Conservation (phyloP, 345 rosid species). For the Anastatica hierochuntica region DNA sequence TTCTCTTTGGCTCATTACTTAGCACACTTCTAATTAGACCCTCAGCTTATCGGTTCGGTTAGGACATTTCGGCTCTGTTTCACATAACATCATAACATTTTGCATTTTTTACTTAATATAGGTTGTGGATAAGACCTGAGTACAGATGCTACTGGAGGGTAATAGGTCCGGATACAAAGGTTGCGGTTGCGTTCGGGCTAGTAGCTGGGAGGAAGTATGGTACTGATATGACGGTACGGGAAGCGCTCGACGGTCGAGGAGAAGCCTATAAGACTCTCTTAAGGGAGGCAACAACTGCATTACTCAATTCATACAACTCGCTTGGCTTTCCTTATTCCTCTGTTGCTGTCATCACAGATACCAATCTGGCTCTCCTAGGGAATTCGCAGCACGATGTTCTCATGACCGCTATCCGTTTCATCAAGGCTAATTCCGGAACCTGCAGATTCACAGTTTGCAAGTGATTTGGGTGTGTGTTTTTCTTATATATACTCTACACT, state of each 20-base stretch:
- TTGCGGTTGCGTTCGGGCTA: constrained; percentile 55
- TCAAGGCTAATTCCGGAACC: constrained; percentile 63
- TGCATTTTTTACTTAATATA: constrained; percentile 9
- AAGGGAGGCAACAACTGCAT: constrained; percentile 73
- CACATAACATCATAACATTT: background rate
- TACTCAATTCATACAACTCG: constrained; percentile 73
- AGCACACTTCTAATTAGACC: too few relatives aligned
- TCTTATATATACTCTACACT: background rate
- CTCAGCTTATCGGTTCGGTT: too few relatives aligned
- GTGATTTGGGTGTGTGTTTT: constrained; percentile 15
- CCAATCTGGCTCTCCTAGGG: constrained; percentile 55
- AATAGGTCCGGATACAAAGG: constrained; percentile 54
- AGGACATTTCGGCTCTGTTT: too few relatives aligned
- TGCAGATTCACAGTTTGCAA: constrained; percentile 62
- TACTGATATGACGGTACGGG: constrained; percentile 45
- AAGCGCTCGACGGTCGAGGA: constrained; percentile 60
- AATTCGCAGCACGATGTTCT: constrained; percentile 39
- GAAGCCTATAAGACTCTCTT: constrained; percentile 67
- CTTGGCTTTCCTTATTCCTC: constrained; percentile 49
- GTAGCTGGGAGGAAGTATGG: constrained; percentile 51
- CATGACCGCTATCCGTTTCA: constrained; percentile 50
- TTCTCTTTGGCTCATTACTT: background rate
- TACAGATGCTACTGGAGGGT: constrained; percentile 77
- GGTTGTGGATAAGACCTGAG: constrained; percentile 61
- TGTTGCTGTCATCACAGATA: constrained; percentile 34